A percentile compares a stretch with the other conserved stretches of the same genome.
Evolutionary conservation across 1,284 basidiomycete species (phyloP).

Genomic region (Leucoagaricus sp.): DNA sequence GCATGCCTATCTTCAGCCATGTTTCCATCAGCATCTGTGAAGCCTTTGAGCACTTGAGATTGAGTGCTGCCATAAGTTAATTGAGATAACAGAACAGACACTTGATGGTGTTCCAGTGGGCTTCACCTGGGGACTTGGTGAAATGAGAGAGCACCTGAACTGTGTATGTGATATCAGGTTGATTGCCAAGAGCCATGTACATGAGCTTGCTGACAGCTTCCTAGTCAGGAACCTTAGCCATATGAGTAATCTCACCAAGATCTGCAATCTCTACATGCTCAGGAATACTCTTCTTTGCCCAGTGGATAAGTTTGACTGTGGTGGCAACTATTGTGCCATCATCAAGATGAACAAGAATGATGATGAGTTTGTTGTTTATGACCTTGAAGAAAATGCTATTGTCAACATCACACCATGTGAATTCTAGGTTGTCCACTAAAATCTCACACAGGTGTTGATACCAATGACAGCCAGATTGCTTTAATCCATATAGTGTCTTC

Average conservation of each 20-base stretch:
- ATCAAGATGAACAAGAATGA: conserved; percentile 8
- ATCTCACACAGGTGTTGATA: conserved; percentile 16
- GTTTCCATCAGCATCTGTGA: too few species aligned
- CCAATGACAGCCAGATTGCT: conserved; percentile 22
- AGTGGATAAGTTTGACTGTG: background rate
- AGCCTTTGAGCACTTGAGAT: too few species aligned
- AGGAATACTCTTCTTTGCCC: background rate
- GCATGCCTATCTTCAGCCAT: too few species aligned
- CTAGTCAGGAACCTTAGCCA: conserved; percentile 18
- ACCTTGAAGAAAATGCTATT: conserved; percentile 1
- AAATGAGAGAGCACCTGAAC: conserved; percentile 29
- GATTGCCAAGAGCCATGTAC: too few species aligned
- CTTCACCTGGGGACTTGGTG: conserved; percentile 22
- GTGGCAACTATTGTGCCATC: conserved; percentile 6
- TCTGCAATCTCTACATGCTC: conserved; percentile 6
- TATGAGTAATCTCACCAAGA: conserved; percentile 6
- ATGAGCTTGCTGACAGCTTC: conserved; percentile 29
- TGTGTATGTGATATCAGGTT: too few species aligned
- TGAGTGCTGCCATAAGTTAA: too few species aligned
- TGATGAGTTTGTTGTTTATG: background rate
- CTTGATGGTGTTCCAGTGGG: conserved; percentile 31
- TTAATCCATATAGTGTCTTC: conserved; percentile 23
- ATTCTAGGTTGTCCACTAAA: background rate
- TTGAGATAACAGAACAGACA: conserved; percentile 33
- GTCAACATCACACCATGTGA: background rate